A percentile compares a stretch with the other conserved stretches of the same genome.
These are phyloP conservation scores for Diaporthe vaccinii DNA, from an alignment of 2,329 filamentous ascomycete species.

Conservation along the genomic window DNA sequence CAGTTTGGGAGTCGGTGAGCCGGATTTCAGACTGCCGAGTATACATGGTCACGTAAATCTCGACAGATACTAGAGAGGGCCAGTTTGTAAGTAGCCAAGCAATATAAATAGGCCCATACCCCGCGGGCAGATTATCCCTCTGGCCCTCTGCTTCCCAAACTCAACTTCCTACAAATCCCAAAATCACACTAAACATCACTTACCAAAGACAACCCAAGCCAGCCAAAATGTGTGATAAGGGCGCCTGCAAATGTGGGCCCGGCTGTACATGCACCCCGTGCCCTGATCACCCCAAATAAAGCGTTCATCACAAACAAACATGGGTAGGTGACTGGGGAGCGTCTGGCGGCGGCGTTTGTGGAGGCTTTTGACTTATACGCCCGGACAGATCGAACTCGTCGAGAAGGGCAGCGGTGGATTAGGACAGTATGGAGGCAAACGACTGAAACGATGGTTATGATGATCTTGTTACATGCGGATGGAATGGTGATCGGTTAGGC, in stretches of 20 bases:
- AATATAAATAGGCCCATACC: conserved; percentile 23
- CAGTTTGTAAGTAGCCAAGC: not conserved
- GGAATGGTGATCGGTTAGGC: not conserved
- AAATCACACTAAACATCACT: not conserved
- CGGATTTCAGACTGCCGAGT: conserved; percentile 3
- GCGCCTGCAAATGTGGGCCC: conserved; percentile 13
- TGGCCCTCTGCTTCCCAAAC: not conserved
- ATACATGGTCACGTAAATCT: conserved; percentile 20
- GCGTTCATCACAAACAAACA: too few relatives aligned
- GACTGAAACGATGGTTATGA: not conserved
- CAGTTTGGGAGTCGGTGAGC: not conserved
- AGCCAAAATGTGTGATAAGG: conserved; percentile 31
- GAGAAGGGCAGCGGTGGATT: not conserved
- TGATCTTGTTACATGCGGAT: not conserved
- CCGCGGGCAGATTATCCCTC: not conserved
- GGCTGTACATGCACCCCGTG: too few relatives aligned
- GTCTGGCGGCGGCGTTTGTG: not conserved
- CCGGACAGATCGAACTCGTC: not conserved
- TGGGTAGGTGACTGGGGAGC: not conserved
- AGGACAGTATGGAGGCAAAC: not conserved
- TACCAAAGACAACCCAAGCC: not conserved
- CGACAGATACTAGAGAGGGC: not conserved
- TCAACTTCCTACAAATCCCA: not conserved
- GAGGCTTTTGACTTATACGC: not conserved
- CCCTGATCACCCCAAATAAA: too few relatives aligned